Conservation (phyloP, 2,329 filamentous ascomycete species). For the Calonectria pseudoreteaudii region DNA sequence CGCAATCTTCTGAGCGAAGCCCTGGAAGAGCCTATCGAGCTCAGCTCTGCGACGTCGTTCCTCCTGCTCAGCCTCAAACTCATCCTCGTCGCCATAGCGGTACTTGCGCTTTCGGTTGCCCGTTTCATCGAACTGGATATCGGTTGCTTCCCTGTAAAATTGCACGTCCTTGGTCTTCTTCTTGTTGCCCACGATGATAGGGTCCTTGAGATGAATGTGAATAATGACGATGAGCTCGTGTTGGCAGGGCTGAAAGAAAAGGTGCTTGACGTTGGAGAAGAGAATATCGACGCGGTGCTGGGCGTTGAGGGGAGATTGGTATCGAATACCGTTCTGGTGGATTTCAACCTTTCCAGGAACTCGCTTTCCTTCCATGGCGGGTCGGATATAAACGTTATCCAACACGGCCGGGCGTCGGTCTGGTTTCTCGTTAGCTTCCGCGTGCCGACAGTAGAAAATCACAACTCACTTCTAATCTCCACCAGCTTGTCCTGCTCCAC, state of each 20-base stretch:
- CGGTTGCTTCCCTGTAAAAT: constrained; percentile 97
- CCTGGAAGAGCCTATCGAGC: constrained; percentile 94
- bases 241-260: constrained; percentile 98
- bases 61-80: constrained; percentile 98
- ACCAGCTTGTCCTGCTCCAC: constrained; percentile 98
- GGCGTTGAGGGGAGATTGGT: constrained; percentile 83
- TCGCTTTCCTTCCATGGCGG: constrained; percentile 95
- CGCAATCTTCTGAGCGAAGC: constrained; percentile 96
- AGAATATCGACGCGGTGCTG: constrained; percentile 91
- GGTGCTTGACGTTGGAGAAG: constrained; percentile 97
- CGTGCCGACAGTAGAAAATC: neutral
- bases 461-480: constrained; percentile 84
- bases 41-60: constrained; percentile 91
- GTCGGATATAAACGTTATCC: constrained; percentile 95
- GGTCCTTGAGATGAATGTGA: constrained; percentile 96
- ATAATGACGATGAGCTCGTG: constrained; percentile 98
- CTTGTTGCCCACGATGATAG: constrained; percentile 95
- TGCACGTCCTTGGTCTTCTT: constrained; percentile 99
- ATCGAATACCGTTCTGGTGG: constrained; percentile 98
- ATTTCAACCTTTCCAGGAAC: constrained; percentile 97
- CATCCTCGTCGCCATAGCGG: constrained; percentile 96
- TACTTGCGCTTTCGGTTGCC: constrained; percentile 98
- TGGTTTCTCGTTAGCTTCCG: constrained; percentile 59
- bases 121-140: constrained; percentile 98
- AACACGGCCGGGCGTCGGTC: constrained; percentile 90